Conservation (phyloP, 176 grass and related monocot species). For the Zea mays region DNA sequence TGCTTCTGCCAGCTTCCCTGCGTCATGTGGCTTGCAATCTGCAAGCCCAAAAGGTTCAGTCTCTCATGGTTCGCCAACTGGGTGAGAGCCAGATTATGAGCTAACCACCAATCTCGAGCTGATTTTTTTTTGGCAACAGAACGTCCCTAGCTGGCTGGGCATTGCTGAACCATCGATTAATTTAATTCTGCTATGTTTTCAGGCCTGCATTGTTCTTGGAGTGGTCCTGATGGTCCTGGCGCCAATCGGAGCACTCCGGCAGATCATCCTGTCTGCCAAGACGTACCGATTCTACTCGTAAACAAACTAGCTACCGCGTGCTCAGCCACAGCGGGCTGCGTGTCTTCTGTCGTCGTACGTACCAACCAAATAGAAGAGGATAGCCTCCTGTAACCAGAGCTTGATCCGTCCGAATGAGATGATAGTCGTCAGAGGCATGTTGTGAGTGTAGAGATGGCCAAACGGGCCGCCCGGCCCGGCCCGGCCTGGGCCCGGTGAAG, state of each 20-base stretch:
- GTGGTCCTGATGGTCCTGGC: slow-evolving; percentile 66
- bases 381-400: not conserved
- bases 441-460: too few species aligned
- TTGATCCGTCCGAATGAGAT: not conserved
- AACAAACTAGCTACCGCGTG: too few species aligned
- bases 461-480: too few species aligned
- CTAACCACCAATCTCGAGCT: not conserved
- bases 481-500: too few species aligned
- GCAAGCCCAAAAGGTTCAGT: slow-evolving; percentile 77
- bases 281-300: slow-evolving; percentile 58
- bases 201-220: slow-evolving; percentile 87
- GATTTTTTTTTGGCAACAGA: not conserved
- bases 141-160: too few species aligned
- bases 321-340: not conserved
- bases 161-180: too few species aligned
- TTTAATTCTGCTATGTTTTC: too few species aligned
- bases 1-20: slow-evolving; percentile 72
- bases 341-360: not conserved
- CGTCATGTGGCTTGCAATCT: slow-evolving; percentile 82
- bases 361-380: not conserved
- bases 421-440: too few species aligned
- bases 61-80: slow-evolving; percentile 84
- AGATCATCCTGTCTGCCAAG: slow-evolving; percentile 64
- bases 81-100: slow-evolving; percentile 41
- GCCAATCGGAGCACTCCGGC: slow-evolving; percentile 77